These are phyloP conservation scores for Pichia inconspicua DNA, from an alignment of 1,139 yeast genomes.

Conservation along the genomic window DNA sequence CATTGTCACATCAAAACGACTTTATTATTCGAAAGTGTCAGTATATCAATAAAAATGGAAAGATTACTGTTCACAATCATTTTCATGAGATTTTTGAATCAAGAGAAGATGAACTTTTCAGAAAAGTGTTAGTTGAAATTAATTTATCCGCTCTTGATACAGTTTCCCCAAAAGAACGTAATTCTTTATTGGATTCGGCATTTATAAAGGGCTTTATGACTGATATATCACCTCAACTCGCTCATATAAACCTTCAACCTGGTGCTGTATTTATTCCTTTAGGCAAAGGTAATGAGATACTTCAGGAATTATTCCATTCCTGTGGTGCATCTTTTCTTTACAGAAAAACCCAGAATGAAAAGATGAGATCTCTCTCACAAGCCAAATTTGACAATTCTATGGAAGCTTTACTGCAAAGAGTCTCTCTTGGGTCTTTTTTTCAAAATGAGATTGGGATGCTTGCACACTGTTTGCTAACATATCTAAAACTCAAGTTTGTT, in stretches of 20 bases:
- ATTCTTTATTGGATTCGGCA: slow-evolving; percentile 26
- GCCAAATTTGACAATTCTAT: slow-evolving; percentile 13
- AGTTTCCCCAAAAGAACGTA: background rate
- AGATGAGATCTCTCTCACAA: slow-evolving; percentile 2
- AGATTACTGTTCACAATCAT: background rate
- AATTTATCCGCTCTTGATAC: slow-evolving; percentile 1
- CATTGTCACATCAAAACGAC: slow-evolving; percentile 21
- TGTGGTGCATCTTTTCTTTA: slow-evolving; percentile 31
- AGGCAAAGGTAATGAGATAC: slow-evolving; percentile 24
- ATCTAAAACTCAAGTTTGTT: slow-evolving; percentile 20
- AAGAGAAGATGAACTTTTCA: slow-evolving; percentile 10
- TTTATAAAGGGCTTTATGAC: slow-evolving; percentile 34
- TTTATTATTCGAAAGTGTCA: slow-evolving; percentile 3
- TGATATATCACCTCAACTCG: slow-evolving; percentile 35
- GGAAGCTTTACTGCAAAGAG: slow-evolving; percentile 11
- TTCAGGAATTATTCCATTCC: slow-evolving; percentile 30
- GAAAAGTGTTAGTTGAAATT: slow-evolving; percentile 10
- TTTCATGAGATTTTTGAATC: background rate
- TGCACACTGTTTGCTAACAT: slow-evolving; percentile 18
- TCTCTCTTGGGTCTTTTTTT: slow-evolving; percentile 7
- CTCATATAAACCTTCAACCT: slow-evolving; percentile 36
- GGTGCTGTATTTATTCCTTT: slow-evolving; percentile 31
- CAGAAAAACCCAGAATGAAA: background rate
- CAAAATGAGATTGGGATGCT: slow-evolving; percentile 23
- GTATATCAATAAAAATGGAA: background rate